Base-by-base conservation (phyloP, 441 rosid species). In the Adansonia madagascariensis region DNA sequence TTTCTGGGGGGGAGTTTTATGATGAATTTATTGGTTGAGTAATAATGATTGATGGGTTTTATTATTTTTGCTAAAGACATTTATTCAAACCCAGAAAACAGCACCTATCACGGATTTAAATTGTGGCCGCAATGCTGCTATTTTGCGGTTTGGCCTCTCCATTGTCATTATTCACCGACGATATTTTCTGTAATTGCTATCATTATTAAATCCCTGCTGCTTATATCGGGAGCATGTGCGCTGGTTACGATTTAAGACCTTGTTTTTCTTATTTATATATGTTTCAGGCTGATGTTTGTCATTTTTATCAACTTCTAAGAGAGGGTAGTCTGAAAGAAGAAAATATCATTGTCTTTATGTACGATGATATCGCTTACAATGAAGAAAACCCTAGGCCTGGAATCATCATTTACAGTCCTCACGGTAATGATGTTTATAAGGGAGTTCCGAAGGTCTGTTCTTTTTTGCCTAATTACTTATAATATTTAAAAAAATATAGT, bases 281-380 rank as follows among this genome's bases (percentile, higher is more conserved):
- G 44, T 77, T 75, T 50, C 85, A 96, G 99, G 92, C 98, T 15
- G 99, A 96, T 88, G 78, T 96, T 66, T 96, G 98, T 47, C 99
- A 96, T 84, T 94, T 98, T 20, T 96, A 92, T 87, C 99, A 96
- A 88, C 85, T 94, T 60, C 71, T 94, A 80, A 94, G 80, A 82
- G 89, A 91, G 82, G 98, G 98, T 7, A 98, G 97, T 44, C 44
- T 96, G 60, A 92, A 92, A 74, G 99, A 96, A 57, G 99, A 96
- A 84, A 96, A 96, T 65, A 94, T 96, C n/a, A 83, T 96, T 2
- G 98, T 91, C 56, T 94, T 94, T 81, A 94, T 96, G 98, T 96
- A 94, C 75, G 98, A 96, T 80, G 99, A 96, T 80, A 94, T 94
- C 78, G 98, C 99, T 18, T 8, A 46, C 72, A 76, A 91, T 78